Conservation (phyloP, 306 rosid species). For the Prosopis cineraria region DNA sequence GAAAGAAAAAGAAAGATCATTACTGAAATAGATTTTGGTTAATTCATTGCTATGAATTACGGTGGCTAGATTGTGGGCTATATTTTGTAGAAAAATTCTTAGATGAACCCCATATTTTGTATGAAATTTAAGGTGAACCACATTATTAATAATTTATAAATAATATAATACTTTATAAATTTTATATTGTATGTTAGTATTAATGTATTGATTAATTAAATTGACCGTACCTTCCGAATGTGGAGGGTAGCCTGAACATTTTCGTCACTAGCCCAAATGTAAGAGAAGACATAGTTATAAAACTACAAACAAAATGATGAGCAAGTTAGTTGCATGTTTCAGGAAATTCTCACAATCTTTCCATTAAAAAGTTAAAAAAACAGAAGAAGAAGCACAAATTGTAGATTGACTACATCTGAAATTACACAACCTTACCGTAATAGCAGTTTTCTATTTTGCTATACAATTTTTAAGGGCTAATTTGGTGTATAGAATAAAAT, state of each 20-base stretch:
- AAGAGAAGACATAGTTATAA: conserved; percentile 14
- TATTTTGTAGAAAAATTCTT: no score
- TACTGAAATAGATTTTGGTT: no score
- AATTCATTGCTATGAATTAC: background rate
- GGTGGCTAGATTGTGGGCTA: no score
- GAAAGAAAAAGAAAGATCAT: no score
- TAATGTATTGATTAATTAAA: no score
- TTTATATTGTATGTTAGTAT: background rate
- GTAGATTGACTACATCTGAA: background rate
- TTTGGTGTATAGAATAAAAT: no score
- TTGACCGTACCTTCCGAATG: conserved; percentile 17
- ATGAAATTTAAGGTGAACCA: no score
- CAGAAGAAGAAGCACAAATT: background rate
- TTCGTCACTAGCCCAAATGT: conserved; percentile 33
- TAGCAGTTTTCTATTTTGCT: no score
- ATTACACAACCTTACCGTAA: no score
- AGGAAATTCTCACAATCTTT: background rate
- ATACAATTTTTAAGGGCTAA: no score
- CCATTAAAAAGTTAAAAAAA: background rate
- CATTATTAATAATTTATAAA: background rate
- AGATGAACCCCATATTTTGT: no score
- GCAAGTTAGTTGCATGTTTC: background rate
- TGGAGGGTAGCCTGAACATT: conserved; percentile 29
- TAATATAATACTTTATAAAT: background rate
- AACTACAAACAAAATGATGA: background rate